Base-by-base conservation (phyloP, 139 green algal genomes). In the Micractinium conductrix region DNA sequence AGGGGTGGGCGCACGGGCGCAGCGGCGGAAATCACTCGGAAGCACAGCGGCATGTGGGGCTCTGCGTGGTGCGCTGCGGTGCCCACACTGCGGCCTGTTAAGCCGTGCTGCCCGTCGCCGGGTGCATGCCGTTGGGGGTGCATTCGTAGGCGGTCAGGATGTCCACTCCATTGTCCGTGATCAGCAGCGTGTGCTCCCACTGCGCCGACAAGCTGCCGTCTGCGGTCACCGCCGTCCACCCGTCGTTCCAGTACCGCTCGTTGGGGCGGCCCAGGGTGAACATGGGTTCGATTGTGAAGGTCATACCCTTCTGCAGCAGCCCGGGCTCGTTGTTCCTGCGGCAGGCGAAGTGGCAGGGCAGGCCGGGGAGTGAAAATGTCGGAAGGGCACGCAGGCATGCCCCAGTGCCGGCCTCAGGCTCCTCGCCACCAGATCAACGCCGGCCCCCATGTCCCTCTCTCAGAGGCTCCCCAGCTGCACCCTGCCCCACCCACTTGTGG, bases 201-300 rank as follows among this genome's bases (percentile, higher is more conserved):
- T 99, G 97, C 19, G 97, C 96, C 28, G 91, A 90, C 74, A 98
- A 88, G 21, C 89, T 89, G n/a, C 95, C 95, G 88, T 99, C 97
- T 28, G 80, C 81, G 2, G 96, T 98, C 19, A 98, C 94, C 1
- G 92, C 93, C 28, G 97, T 99, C 97, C 97, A 99, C 24, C 95
- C 85, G 84, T 99, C 97, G 21, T 93, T 88, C 97, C 97, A 99
- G 42, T 76, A 69, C 44, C 89, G 86, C 73, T 85, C 85, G 62
- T 85, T 88, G 33, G 90, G 82, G 37, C 63, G 90, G 72, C 91
- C 96, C 74, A 86, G 63, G 37, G 85, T 93, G 24, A 99, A 90
- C 86, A 99, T 99, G 35, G 97, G 97, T 91, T 99, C 97, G n/a
- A 99, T 99, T 0, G 97, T 99, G 91, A 99, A 99, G 1, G 96